Conservation (phyloP, 2,329 filamentous ascomycete genomes). For the Penicillium decumbens region DNA sequence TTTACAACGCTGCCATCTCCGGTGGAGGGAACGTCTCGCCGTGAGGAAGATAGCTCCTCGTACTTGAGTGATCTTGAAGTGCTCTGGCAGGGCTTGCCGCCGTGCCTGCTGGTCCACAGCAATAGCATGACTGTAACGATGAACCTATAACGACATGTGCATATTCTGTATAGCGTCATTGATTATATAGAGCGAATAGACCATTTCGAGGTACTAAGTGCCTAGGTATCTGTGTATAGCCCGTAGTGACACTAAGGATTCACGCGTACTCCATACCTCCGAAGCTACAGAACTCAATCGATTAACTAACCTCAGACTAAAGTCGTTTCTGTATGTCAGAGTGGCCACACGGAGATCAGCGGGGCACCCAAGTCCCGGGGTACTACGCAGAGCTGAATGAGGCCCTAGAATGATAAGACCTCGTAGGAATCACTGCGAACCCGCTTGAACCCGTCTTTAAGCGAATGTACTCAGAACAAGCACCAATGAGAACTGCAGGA, state of each 20-base stretch:
- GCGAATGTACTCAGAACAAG: not conserved
- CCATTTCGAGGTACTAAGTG: not conserved
- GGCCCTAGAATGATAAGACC: not conserved
- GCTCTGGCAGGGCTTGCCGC: slow-evolving; percentile 69
- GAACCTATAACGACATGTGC: slow-evolving; percentile 33
- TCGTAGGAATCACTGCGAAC: not conserved
- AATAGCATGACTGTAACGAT: slow-evolving; percentile 81
- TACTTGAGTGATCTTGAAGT: slow-evolving; percentile 77
- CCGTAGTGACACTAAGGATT: not conserved
- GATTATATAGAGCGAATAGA: slow-evolving; percentile 3
- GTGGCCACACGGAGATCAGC: slow-evolving; percentile 10
- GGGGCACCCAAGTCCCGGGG: not conserved
- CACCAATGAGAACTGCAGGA: slow-evolving; percentile 12
- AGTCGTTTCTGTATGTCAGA: slow-evolving; percentile 9
- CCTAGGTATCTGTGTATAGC: not conserved
- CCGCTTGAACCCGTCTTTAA: not conserved
- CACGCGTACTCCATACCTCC: not conserved
- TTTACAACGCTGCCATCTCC: slow-evolving; percentile 82
- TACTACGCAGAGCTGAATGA: not conserved
- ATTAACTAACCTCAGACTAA: not conserved
- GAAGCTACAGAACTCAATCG: not conserved
- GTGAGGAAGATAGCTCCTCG: slow-evolving; percentile 64
- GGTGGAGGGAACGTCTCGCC: slow-evolving; percentile 67
- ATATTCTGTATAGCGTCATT: slow-evolving; percentile 1
- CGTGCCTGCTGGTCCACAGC: slow-evolving; percentile 72